A percentile compares a stretch with the other conserved stretches of the same genome.
These are phyloP conservation scores for Coniosporium tulheliwenetii DNA, from an alignment of 2,329 filamentous ascomycete genomes.

Conservation along the genomic window DNA sequence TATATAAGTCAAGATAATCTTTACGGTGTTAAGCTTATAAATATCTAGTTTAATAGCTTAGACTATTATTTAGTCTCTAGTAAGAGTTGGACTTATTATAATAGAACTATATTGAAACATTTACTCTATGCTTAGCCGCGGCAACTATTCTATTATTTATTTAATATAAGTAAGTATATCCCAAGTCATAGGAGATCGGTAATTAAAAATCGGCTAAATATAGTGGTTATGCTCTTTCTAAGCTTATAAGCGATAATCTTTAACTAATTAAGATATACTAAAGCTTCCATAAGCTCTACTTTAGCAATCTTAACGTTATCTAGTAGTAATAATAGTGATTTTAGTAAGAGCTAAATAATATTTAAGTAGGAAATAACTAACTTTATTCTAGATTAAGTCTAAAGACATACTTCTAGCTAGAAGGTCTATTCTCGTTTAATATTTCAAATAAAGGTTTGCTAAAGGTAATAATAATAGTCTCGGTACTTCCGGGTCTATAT, in stretches of 20 bases:
- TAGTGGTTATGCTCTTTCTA: slow-evolving; percentile 1
- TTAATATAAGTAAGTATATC: not conserved
- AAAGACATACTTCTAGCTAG: not conserved
- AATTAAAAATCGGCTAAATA: not conserved
- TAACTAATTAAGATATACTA: not conserved
- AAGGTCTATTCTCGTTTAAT: slow-evolving; percentile 1
- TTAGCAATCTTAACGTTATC: not conserved
- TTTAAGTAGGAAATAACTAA: not conserved
- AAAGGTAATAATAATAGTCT: slow-evolving; percentile 1
- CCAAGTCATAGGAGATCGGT: not conserved
- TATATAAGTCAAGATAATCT: not conserved
- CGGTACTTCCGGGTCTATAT: not conserved
- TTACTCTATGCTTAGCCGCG: not conserved
- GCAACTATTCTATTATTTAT: slow-evolving; percentile 1
- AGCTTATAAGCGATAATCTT: slow-evolving; percentile 1
- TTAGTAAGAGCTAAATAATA: not conserved
- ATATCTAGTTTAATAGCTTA: slow-evolving; percentile 1
- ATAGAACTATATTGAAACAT: slow-evolving; percentile 1
- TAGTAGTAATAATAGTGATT: not conserved
- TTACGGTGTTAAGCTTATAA: not conserved
- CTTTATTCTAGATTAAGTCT: not conserved
- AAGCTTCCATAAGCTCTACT: not conserved
- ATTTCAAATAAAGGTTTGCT: slow-evolving; percentile 1
- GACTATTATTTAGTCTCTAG: not conserved
- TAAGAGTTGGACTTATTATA: not conserved